phyloP scores from a whole-genome alignment of 768 basidiomycete species.

The Psilocybe cubensis region DNA sequence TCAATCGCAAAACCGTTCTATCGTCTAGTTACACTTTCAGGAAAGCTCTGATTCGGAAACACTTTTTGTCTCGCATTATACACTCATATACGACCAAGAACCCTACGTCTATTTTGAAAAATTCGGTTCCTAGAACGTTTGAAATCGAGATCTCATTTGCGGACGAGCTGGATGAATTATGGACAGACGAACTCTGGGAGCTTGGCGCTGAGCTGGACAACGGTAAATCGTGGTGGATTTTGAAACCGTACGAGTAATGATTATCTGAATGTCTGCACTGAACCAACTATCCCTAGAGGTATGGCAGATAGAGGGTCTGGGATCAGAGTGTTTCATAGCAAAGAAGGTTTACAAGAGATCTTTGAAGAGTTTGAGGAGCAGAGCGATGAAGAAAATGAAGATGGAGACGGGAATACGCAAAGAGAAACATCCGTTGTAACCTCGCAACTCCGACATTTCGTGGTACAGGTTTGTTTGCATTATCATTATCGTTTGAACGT shows the following conservation, averaged over 20 bases:
- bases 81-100: conserved; percentile 65
- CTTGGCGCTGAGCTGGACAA: conserved; percentile 64
- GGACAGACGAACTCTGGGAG: conserved; percentile 93
- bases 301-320: conserved; percentile 98
- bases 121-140: conserved; percentile 74
- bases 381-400: conserved; percentile 51
- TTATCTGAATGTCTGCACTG: conserved; percentile 3
- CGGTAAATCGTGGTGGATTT: conserved; percentile 79
- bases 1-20: conserved; percentile 52
- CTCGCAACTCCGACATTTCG: conserved; percentile 93
- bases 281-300: conserved; percentile 44
- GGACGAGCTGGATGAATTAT: conserved; percentile 94
- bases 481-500: background rate
- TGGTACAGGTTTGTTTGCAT: conserved; percentile 74
- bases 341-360: conserved; percentile 70
- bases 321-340: conserved; percentile 85
- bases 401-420: conserved; percentile 35
- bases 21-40: conserved; percentile 88
- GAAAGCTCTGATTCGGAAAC: conserved; percentile 94
- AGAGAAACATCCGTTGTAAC: conserved; percentile 64
- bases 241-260: conserved; percentile 71
- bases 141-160: conserved; percentile 86
- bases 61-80: conserved; percentile 81
- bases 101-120: conserved; percentile 14
- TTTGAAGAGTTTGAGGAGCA: conserved; percentile 87